phyloP scores from a whole-genome alignment of 139 green algal species.

The Trebouxia sp. region DNA sequence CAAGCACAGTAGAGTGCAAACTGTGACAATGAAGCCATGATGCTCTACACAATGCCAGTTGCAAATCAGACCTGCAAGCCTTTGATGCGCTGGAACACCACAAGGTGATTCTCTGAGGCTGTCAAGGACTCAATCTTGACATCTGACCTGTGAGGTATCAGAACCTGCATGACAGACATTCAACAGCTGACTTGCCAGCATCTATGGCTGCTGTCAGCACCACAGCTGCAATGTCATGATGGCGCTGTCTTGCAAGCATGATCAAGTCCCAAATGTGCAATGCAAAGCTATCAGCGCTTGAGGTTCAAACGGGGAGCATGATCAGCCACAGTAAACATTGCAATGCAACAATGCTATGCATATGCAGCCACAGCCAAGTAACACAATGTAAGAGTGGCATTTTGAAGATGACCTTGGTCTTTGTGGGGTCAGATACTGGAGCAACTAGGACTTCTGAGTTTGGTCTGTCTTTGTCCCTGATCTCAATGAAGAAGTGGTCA shows the following conservation, averaged over 20 bases:
- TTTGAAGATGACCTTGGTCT: conserved; percentile 53
- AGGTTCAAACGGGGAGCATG: neutral
- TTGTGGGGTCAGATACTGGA: conserved; percentile 43
- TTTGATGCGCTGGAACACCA: conserved; percentile 54
- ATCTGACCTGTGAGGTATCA: conserved; percentile 75
- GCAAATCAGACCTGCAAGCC: conserved; percentile 28
- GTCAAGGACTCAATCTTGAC: conserved; percentile 77
- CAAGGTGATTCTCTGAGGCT: conserved; percentile 48
- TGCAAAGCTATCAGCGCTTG: no score
- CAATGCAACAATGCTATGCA: neutral
- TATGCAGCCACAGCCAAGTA: no score
- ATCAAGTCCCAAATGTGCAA: no score
- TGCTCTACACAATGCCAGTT: no score
- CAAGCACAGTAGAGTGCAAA: no score
- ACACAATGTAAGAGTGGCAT: no score
- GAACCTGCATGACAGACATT: conserved; percentile 41
- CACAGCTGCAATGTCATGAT: no score
- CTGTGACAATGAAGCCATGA: no score
- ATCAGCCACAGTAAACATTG: neutral
- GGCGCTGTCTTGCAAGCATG: no score
- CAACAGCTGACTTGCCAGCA: no score
- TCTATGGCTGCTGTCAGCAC: no score
- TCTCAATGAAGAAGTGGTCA: conserved; percentile 62
- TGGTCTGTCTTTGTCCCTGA: conserved; percentile 62
- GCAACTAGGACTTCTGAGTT: conserved; percentile 85